phyloP scores from a whole-genome alignment of 2,329 filamentous ascomycete genomes.

The Aspergillus sp. region DNA sequence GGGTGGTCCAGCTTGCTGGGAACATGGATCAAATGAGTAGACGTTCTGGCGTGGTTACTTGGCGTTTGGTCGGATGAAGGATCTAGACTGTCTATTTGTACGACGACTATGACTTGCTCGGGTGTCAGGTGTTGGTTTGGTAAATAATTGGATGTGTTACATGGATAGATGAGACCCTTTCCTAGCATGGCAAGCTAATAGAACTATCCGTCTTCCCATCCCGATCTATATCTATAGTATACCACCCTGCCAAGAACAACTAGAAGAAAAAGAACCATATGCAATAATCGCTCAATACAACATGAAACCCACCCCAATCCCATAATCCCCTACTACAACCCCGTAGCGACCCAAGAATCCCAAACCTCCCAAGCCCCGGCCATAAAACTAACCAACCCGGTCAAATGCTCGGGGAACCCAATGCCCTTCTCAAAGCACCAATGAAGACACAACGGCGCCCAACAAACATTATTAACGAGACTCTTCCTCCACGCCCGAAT shows the following conservation, averaged over 20 bases:
- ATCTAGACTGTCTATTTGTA: neutral
- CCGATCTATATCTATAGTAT: neutral
- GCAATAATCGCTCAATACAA: neutral
- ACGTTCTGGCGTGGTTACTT: neutral
- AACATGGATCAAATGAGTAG: neutral
- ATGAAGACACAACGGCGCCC: slow-evolving; percentile 80
- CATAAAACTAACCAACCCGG: slow-evolving; percentile 60
- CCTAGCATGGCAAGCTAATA: neutral
- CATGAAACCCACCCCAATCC: slow-evolving; percentile 4
- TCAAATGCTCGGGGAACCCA: slow-evolving; percentile 57
- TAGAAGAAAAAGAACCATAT: neutral
- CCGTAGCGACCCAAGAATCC: slow-evolving; percentile 49
- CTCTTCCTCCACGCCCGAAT: slow-evolving; percentile 63
- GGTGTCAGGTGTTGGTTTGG: neutral
- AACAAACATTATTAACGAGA: slow-evolving; percentile 69
- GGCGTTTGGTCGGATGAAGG: too few species aligned
- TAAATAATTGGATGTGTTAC: neutral
- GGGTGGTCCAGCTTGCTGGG: neutral
- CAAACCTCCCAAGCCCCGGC: slow-evolving; percentile 50
- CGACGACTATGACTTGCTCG: neutral
- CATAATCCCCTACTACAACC: slow-evolving; percentile 14
- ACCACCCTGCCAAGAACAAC: neutral
- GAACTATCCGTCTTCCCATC: neutral
- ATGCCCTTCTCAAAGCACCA: slow-evolving; percentile 73
- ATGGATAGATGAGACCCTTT: neutral